Conservation (phyloP, 495 filamentous ascomycete genomes). For the Xylaria cubensis region DNA sequence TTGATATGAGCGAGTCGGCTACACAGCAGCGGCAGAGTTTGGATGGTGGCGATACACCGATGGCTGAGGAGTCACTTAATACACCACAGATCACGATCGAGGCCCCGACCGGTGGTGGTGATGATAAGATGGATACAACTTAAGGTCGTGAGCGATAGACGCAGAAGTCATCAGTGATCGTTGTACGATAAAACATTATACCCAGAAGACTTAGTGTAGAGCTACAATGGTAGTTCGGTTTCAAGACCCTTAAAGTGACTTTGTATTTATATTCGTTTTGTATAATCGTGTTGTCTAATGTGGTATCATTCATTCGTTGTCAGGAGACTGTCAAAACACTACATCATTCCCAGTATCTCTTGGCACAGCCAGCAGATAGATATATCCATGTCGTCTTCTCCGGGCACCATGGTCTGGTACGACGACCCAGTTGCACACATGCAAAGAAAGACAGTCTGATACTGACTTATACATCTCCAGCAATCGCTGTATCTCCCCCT, state of each 20-base stretch:
- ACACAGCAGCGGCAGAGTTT: slow-evolving; percentile 53
- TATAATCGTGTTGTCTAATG: slow-evolving; percentile 1
- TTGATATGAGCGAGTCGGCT: slow-evolving; percentile 55
- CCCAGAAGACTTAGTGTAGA: slow-evolving; percentile 21
- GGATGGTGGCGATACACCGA: slow-evolving; percentile 45
- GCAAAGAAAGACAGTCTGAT: neutral
- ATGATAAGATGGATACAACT: slow-evolving; percentile 75
- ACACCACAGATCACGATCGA: slow-evolving; percentile 59
- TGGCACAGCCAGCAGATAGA: neutral
- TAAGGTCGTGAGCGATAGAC: slow-evolving; percentile 25
- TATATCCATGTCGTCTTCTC: neutral
- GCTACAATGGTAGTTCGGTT: neutral
- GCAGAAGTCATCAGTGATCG: neutral
- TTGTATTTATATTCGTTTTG: slow-evolving; percentile 20
- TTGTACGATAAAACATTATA: slow-evolving; percentile 26
- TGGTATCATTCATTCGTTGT: slow-evolving; percentile 23
- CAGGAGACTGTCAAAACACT: neutral
- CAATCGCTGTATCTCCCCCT: neutral
- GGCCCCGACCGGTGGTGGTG: slow-evolving; percentile 48
- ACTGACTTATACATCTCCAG: neutral
- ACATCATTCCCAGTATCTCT: neutral
- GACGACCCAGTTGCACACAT: neutral
- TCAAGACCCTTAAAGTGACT: neutral
- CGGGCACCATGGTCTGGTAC: neutral
- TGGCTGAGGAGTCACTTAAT: slow-evolving; percentile 47